A percentile compares a stretch with the other conserved stretches of the same genome.
These are phyloP conservation scores for Ophiostoma piceae DNA, from an alignment of 2,329 filamentous ascomycete genomes.

Conservation along the genomic window DNA sequence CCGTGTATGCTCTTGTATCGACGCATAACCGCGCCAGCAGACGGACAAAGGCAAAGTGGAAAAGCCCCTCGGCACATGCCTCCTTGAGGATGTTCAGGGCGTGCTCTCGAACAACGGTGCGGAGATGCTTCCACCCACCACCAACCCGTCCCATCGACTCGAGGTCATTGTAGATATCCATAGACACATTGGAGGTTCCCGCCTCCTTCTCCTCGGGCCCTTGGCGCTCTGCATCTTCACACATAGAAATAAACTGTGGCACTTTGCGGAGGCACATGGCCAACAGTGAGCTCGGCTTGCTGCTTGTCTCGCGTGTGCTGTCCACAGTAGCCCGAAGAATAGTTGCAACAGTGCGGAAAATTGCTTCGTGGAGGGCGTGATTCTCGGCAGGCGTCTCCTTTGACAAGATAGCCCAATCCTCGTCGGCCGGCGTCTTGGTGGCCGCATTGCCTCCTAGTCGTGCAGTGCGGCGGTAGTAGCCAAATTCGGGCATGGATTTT, in stretches of 20 bases:
- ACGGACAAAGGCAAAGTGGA: slow-evolving; percentile 39
- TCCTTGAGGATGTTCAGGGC: slow-evolving; percentile 41
- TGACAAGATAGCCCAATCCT: slow-evolving; percentile 36
- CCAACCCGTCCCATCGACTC: slow-evolving; percentile 39
- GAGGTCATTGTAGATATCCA: slow-evolving; percentile 46
- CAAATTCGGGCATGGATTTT: not conserved
- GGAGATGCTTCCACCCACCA: slow-evolving; percentile 44
- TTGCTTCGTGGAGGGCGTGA: slow-evolving; percentile 41
- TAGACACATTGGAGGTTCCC: slow-evolving; percentile 38
- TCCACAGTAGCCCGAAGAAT: slow-evolving; percentile 40
- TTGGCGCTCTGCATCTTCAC: slow-evolving; percentile 40
- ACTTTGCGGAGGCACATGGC: slow-evolving; percentile 47
- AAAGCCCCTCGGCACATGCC: slow-evolving; percentile 40
- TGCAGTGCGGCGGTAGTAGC: slow-evolving; percentile 17
- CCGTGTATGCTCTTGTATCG: slow-evolving; percentile 35
- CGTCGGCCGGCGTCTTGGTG: slow-evolving; percentile 31
- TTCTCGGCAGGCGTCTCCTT: slow-evolving; percentile 30
- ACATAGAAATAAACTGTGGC: slow-evolving; percentile 43
- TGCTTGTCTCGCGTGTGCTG: not conserved
- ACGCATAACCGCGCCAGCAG: slow-evolving; percentile 42
- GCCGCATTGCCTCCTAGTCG: not conserved
- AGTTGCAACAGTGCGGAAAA: slow-evolving; percentile 43
- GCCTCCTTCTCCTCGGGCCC: slow-evolving; percentile 39
- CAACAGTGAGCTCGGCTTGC: slow-evolving; percentile 39
- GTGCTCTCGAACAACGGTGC: slow-evolving; percentile 44